Percentiles rank a stretch among this genome's conserved stretches.
Conservation (phyloP, 495 filamentous ascomycete genomes). For the Aspergillus diversus region DNA sequence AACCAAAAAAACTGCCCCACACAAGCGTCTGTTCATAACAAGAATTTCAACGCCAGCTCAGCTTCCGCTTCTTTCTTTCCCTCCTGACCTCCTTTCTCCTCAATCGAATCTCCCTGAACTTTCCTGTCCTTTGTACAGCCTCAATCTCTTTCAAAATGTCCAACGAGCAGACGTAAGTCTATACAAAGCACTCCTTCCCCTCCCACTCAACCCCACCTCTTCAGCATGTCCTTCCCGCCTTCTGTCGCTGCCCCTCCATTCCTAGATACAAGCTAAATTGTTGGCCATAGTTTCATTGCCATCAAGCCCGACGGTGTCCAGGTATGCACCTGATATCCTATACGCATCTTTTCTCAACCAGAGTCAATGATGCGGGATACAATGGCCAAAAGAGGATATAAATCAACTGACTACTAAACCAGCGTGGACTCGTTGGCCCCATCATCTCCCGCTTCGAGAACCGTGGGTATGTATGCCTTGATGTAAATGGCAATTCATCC, state of each 20-base stretch:
- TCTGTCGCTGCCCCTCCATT: slow-evolving; percentile 27
- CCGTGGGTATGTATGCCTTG: slow-evolving; percentile 66
- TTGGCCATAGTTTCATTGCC: slow-evolving; percentile 83
- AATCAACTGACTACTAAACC: slow-evolving; percentile 30
- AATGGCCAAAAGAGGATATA: slow-evolving; percentile 10
- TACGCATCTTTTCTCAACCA: slow-evolving; percentile 5
- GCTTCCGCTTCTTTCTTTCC: slow-evolving; percentile 25
- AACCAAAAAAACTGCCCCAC: slow-evolving; percentile 18
- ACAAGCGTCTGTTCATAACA: slow-evolving; percentile 22
- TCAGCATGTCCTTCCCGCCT: slow-evolving; percentile 15
- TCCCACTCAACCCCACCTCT: slow-evolving; percentile 32
- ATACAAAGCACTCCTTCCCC: slow-evolving; percentile 23
- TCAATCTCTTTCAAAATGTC: slow-evolving; percentile 69
- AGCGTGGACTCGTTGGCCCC: slow-evolving; percentile 95
- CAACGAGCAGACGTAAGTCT: slow-evolving; percentile 88
- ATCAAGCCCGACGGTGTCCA: slow-evolving; percentile 99
- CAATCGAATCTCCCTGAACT: slow-evolving; percentile 34
- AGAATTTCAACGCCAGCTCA: slow-evolving; percentile 29
- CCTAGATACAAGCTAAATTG: slow-evolving; percentile 49
- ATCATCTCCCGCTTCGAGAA: slow-evolving; percentile 98
- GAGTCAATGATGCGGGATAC: background rate
- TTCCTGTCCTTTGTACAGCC: slow-evolving; percentile 32
- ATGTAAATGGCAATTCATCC: background rate
- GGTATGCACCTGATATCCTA: slow-evolving; percentile 55
- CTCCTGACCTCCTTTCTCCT: slow-evolving; percentile 35